Evolutionary conservation across 306 rosid species (phyloP).

Genomic region (Prunus salicina): DNA sequence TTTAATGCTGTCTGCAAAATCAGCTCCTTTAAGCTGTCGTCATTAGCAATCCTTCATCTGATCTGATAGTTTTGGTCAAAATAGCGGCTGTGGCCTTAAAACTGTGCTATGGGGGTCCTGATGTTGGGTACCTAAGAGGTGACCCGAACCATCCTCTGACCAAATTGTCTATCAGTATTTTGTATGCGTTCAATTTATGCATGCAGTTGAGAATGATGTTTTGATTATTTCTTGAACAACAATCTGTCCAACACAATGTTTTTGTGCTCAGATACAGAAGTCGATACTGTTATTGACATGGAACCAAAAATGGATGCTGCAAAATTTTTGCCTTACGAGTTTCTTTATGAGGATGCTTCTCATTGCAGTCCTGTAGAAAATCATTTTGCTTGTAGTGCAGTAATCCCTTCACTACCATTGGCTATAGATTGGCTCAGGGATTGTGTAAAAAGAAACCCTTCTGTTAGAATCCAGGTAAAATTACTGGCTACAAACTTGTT

Average conservation of each 20-base stretch:
- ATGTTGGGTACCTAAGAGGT: neutral
- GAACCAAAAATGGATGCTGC: constrained; percentile 33
- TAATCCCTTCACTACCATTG: constrained; percentile 70
- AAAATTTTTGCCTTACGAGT: constrained; percentile 35
- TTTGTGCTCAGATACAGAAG: constrained; percentile 35
- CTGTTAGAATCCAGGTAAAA: constrained; percentile 53
- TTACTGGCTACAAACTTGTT: neutral
- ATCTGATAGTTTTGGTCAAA: neutral
- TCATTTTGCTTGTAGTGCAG: constrained; percentile 47
- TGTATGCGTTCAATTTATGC: neutral
- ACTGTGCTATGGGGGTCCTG: neutral
- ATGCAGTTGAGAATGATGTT: neutral
- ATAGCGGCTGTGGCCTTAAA: neutral
- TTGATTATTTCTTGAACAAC: neutral
- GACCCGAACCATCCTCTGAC: neutral
- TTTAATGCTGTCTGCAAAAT: neutral
- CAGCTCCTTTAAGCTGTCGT: neutral
- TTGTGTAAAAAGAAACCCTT: constrained; percentile 58
- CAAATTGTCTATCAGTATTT: neutral
- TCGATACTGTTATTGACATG: constrained; percentile 27
- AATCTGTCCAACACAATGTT: constrained; percentile 21
- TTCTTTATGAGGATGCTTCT: constrained; percentile 43
- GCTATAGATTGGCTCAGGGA: constrained; percentile 69
- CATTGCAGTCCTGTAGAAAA: constrained; percentile 26
- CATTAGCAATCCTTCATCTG: neutral